Percentiles rank a stretch among this genome's conserved stretches.
These are phyloP conservation scores for Ustilago cynodontis DNA, from an alignment of 1,284 basidiomycete genomes.

Conservation along the genomic window DNA sequence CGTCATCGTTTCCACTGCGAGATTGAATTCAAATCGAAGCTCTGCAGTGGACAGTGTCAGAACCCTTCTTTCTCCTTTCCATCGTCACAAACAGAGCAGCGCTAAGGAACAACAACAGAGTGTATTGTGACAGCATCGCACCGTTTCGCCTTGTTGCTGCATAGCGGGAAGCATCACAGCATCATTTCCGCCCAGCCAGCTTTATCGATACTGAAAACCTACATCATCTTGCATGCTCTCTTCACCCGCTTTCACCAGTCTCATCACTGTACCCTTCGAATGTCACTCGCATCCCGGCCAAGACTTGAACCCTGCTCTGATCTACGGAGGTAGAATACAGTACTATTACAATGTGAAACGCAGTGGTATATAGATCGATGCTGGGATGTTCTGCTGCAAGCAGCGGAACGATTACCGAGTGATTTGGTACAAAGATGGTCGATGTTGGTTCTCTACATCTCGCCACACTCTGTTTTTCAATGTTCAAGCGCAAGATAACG, in stretches of 20 bases:
- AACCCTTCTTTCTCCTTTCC: too few relatives aligned
- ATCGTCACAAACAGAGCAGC: too few relatives aligned
- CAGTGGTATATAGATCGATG: neutral
- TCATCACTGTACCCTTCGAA: neutral
- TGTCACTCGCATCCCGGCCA: too few relatives aligned
- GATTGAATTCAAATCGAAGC: neutral
- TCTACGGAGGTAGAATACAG: too few relatives aligned
- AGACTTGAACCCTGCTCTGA: too few relatives aligned
- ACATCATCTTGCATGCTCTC: conserved; percentile 36
- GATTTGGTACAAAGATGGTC: neutral
- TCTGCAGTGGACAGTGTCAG: neutral
- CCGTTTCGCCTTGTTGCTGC: too few relatives aligned
- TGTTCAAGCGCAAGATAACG: neutral
- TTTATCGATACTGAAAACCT: conserved; percentile 24
- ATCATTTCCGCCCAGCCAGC: neutral
- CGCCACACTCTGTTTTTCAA: conserved; percentile 64
- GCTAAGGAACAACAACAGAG: too few relatives aligned
- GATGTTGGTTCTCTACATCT: conserved; percentile 55
- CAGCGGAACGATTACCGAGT: too few relatives aligned
- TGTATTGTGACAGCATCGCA: neutral
- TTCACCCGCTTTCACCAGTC: neutral
- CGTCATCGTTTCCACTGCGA: conserved; percentile 14
- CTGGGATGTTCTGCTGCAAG: too few relatives aligned
- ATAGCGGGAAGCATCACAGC: conserved; percentile 11
- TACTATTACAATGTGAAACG: conserved; percentile 3